These are phyloP conservation scores for Vairimorpha ceranae DNA, from an alignment of 371 early-diverging fungal genomes.

Conservation along the genomic window DNA sequence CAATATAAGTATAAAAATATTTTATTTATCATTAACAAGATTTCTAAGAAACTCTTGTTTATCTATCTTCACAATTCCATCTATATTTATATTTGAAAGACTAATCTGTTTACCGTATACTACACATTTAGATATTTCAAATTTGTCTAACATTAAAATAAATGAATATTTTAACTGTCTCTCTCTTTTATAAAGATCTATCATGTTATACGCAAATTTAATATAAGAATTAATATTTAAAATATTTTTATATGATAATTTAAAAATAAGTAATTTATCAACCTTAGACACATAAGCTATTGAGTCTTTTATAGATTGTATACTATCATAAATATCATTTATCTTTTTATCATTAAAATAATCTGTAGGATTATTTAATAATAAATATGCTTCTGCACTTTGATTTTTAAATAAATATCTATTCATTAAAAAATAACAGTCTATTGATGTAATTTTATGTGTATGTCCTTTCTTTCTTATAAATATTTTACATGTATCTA, in stretches of 20 bases:
- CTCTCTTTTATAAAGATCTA: not conserved
- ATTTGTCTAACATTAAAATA: not conserved
- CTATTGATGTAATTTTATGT: constrained; percentile 3
- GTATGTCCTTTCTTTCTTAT: constrained; percentile 26
- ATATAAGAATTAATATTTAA: not conserved
- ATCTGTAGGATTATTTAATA: not conserved
- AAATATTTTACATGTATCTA: constrained; percentile 7
- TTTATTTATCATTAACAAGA: too few relatives aligned
- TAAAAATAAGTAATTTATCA: constrained; percentile 12
- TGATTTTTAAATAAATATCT: constrained; percentile 6
- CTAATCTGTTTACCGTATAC: not conserved
- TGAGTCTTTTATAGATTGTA: constrained; percentile 7
- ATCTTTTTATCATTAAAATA: not conserved
- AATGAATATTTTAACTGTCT: not conserved
- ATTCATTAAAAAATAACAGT: constrained; percentile 19
- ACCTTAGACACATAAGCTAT: constrained; percentile 12
- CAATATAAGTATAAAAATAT: too few relatives aligned
- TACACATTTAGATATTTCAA: not conserved
- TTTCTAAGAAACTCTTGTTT: not conserved
- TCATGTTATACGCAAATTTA: not conserved
- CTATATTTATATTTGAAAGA: not conserved
- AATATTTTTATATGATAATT: not conserved
- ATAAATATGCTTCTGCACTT: constrained; percentile 11
- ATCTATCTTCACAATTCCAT: not conserved
- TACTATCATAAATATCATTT: not conserved